Percentiles rank a stretch among this genome's conserved stretches.
These are phyloP conservation scores for Glonium stellatum DNA, from an alignment of 495 filamentous ascomycete species.

Conservation along the genomic window DNA sequence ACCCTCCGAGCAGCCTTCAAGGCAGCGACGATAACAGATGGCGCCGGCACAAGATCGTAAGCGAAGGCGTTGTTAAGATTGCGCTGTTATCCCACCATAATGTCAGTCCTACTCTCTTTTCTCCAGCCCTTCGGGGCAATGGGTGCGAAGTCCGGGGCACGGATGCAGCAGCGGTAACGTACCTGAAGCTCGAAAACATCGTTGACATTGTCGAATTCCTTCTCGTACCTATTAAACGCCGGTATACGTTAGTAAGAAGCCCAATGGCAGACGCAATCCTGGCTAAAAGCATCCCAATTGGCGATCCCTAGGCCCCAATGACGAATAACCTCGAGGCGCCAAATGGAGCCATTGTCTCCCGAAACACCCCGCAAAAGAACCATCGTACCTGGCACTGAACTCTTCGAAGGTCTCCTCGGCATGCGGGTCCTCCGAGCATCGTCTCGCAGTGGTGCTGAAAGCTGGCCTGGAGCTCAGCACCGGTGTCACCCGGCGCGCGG, in stretches of 20 bases:
- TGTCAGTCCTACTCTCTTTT: constrained; percentile 7
- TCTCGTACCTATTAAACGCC: constrained; percentile 74
- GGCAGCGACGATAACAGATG: constrained; percentile 84
- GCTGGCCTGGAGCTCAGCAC: constrained; percentile 17
- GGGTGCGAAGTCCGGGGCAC: neutral
- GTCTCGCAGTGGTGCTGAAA: constrained; percentile 28
- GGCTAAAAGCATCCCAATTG: neutral
- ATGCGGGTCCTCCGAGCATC: constrained; percentile 26
- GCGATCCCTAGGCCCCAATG: neutral
- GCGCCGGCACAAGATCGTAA: constrained; percentile 97
- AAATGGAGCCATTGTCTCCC: too few species aligned
- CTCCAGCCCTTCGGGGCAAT: neutral
- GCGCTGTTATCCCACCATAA: constrained; percentile 49
- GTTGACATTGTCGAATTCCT: constrained; percentile 95
- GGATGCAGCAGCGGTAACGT: constrained; percentile 35
- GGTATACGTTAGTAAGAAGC: neutral
- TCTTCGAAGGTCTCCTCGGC: constrained; percentile 95
- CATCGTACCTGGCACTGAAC: constrained; percentile 88
- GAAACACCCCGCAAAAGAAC: neutral
- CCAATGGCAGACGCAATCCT: neutral
- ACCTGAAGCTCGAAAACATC: constrained; percentile 99
- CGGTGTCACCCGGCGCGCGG: constrained; percentile 16
- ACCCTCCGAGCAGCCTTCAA: constrained; percentile 88
- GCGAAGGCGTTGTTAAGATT: constrained; percentile 99
- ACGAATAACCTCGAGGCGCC: too few species aligned